Conservation (phyloP, 768 basidiomycete species). For the Cubamyces lactineus region DNA sequence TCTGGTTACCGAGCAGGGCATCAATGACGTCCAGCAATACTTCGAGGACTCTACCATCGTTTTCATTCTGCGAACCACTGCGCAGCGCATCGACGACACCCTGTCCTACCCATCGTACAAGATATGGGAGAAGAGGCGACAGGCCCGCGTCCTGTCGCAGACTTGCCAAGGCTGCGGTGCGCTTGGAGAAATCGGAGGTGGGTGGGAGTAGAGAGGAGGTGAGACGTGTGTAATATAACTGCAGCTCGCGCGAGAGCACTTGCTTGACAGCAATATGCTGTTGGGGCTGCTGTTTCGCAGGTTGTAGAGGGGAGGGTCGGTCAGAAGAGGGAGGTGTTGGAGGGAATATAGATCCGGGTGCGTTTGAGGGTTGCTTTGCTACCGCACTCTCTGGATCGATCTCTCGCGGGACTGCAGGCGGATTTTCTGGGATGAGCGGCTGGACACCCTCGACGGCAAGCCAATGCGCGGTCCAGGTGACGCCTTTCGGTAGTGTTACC, state of each 20-base stretch:
- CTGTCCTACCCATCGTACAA: slow-evolving; percentile 94
- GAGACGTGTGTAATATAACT: slow-evolving; percentile 91
- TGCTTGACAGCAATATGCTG: slow-evolving; percentile 86
- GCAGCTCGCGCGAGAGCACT: slow-evolving; percentile 90
- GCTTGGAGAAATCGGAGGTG: slow-evolving; percentile 63
- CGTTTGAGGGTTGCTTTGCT: slow-evolving; percentile 24
- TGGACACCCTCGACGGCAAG: slow-evolving; percentile 98
- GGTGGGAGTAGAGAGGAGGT: slow-evolving; percentile 83
- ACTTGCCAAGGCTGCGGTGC: slow-evolving; percentile 89
- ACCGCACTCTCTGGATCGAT: slow-evolving; percentile 39
- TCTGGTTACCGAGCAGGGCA: slow-evolving; percentile 83
- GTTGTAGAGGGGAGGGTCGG: slow-evolving; percentile 33
- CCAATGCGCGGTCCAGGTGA: slow-evolving; percentile 95
- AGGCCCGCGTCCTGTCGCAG: slow-evolving; percentile 88
- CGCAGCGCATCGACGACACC: slow-evolving; percentile 70
- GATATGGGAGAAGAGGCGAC: slow-evolving; percentile 88
- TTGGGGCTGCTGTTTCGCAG: slow-evolving; percentile 51
- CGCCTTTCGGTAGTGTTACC: slow-evolving; percentile 76
- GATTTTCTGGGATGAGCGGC: slow-evolving; percentile 95
- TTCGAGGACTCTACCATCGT: slow-evolving; percentile 73
- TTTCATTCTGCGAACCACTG: slow-evolving; percentile 54
- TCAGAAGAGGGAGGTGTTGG: slow-evolving; percentile 35
- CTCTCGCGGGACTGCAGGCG: slow-evolving; percentile 75
- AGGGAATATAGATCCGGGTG: slow-evolving; percentile 33
- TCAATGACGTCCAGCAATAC: slow-evolving; percentile 84